A percentile compares a stretch with the other conserved stretches of the same genome.
These are phyloP conservation scores for Blepharisma japonicum DNA, from an alignment of 73 alveolate genomes.

Conservation along the genomic window DNA sequence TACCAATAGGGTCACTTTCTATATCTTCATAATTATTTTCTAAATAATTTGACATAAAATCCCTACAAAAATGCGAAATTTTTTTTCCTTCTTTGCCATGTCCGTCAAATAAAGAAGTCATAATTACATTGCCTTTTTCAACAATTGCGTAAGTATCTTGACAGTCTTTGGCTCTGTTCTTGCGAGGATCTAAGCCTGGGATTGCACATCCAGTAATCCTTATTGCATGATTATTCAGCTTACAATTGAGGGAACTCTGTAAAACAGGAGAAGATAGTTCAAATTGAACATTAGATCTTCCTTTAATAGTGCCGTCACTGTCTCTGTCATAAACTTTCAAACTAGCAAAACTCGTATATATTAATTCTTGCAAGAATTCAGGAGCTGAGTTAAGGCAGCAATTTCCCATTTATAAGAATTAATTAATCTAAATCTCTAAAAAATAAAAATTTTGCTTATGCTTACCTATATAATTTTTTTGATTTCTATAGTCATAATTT, in stretches of 20 bases:
- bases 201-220: background rate
- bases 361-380: too few relatives aligned
- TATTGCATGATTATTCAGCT: background rate
- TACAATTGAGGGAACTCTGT: background rate
- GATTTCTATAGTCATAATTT: too few relatives aligned
- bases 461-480: too few relatives aligned
- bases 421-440: too few relatives aligned
- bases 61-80: constrained; percentile 4
- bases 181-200: constrained; percentile 29
- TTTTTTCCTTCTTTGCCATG: constrained; percentile 21
- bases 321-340: background rate
- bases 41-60: constrained; percentile 1
- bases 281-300: background rate
- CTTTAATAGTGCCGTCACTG: background rate
- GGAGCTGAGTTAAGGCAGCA: too few relatives aligned
- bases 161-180: background rate
- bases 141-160: constrained; percentile 1
- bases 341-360: too few relatives aligned
- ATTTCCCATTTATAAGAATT: too few relatives aligned
- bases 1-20: background rate
- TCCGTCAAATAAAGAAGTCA: constrained; percentile 12
- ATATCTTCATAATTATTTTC: background rate
- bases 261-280: background rate
- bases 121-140: background rate
- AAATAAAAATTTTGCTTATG: too few relatives aligned